A percentile compares a stretch with the other conserved stretches of the same genome.
phyloP scores from a whole-genome alignment of 2,329 filamentous ascomycete species.

The Didymella arachidicola region DNA sequence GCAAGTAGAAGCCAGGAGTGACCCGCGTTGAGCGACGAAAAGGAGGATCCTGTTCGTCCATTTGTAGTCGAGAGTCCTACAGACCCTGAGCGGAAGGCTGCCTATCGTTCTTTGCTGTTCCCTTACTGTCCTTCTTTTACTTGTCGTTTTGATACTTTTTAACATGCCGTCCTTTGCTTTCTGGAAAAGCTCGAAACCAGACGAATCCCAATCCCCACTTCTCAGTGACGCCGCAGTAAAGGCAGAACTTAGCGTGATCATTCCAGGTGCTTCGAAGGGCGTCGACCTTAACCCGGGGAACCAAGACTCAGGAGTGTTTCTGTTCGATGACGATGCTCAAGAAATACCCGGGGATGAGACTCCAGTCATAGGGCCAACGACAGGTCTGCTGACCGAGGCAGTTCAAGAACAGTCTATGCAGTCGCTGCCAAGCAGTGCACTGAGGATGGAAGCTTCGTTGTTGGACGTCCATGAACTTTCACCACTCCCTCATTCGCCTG shows the following conservation, averaged over 20 bases:
- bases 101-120: conserved; percentile 4
- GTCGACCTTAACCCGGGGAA: conserved; percentile 27
- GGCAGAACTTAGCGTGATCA: conserved; percentile 2
- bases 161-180: conserved; percentile 36
- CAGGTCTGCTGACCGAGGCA: not conserved
- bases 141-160: conserved; percentile 7
- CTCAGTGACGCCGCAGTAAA: conserved; percentile 16
- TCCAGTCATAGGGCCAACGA: not conserved
- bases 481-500: conserved; percentile 1
- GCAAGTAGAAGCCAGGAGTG: conserved; percentile 6
- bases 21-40: not conserved
- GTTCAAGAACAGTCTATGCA: not conserved
- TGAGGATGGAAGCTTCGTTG: not conserved
- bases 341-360: conserved; percentile 13
- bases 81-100: not conserved
- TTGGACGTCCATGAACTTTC: conserved; percentile 6
- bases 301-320: conserved; percentile 30
- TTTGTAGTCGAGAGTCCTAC: conserved; percentile 6
- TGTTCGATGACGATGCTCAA: conserved; percentile 27
- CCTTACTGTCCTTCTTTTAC: conserved; percentile 7
- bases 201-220: conserved; percentile 19
- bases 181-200: conserved; percentile 28
- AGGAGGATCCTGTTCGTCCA: conserved; percentile 3
- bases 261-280: conserved; percentile 3
- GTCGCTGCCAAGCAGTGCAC: not conserved